phyloP scores from a whole-genome alignment of 1,284 basidiomycete species.

The Ceratobasidium sp. region DNA sequence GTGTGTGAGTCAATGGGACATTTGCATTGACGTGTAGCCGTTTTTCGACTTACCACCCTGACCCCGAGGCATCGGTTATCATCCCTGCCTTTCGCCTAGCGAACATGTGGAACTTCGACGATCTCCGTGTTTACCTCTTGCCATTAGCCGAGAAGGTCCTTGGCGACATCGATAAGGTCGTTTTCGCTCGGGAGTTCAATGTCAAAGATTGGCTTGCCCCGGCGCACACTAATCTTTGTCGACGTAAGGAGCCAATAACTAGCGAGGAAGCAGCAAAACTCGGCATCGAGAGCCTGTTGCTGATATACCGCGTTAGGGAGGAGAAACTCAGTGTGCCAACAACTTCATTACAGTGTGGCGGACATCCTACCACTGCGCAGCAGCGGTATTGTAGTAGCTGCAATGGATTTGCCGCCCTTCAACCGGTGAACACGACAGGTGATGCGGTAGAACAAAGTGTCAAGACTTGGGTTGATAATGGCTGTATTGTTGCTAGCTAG shows the following conservation, averaged over 20 bases:
- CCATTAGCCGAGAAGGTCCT: neutral
- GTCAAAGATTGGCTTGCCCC: conserved; percentile 42
- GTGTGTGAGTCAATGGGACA: neutral
- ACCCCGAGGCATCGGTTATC: neutral
- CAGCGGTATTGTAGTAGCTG: no score
- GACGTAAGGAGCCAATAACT: conserved; percentile 17
- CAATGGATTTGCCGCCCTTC: no score
- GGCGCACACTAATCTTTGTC: conserved; percentile 37
- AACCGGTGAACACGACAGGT: no score
- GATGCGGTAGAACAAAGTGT: no score
- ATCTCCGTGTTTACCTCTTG: conserved; percentile 5
- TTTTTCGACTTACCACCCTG: neutral
- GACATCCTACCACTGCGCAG: no score
- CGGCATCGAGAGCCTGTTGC: conserved; percentile 2
- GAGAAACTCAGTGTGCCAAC: no score
- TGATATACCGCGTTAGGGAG: conserved; percentile 39
- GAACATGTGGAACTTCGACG: conserved; percentile 37
- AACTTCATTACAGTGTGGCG: no score
- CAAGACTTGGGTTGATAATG: no score
- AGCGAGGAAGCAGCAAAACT: conserved; percentile 35
- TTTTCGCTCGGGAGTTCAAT: conserved; percentile 28
- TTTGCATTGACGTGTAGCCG: neutral
- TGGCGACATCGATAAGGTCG: conserved; percentile 23
- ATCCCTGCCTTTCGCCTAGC: conserved; percentile 34
- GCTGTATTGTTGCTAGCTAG: no score